phyloP scores from a whole-genome alignment of 768 basidiomycete genomes.

The Chalciporus pseudorubinellus region DNA sequence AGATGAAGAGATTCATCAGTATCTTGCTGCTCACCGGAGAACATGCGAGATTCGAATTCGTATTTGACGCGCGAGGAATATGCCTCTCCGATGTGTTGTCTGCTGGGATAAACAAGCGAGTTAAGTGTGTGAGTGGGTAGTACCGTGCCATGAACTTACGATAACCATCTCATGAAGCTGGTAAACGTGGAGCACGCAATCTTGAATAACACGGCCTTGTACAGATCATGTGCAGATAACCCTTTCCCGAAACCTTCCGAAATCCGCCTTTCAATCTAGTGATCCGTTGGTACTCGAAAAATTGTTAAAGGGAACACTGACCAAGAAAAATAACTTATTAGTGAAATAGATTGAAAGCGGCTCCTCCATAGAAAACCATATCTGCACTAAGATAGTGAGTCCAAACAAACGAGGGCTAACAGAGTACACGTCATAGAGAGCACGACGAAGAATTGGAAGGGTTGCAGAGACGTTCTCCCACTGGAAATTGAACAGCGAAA shows the following conservation, averaged over 20 bases:
- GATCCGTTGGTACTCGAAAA: not conserved
- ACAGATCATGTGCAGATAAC: conserved; percentile 3
- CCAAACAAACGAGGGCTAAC: conserved; percentile 21
- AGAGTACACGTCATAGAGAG: conserved; percentile 19
- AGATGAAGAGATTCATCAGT: not conserved
- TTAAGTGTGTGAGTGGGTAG: not conserved
- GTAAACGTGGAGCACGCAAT: conserved; percentile 17
- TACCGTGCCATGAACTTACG: conserved; percentile 12
- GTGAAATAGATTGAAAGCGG: conserved; percentile 24
- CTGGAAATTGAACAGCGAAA: conserved; percentile 5
- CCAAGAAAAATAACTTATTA: conserved; percentile 20
- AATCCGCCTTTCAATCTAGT: conserved; percentile 23
- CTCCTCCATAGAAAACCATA: conserved; percentile 20
- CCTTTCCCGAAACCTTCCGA: not conserved
- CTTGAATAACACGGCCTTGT: conserved; percentile 9
- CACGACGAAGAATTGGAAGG: conserved; percentile 13
- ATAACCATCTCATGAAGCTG: conserved; percentile 14
- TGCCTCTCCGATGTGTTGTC: not conserved
- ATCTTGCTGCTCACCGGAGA: conserved; percentile 10
- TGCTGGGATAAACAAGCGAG: not conserved
- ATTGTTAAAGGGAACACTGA: conserved; percentile 1
- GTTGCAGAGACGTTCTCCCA: conserved; percentile 3
- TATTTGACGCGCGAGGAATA: conserved; percentile 22
- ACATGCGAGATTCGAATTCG: conserved; percentile 19
- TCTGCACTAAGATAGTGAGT: conserved; percentile 3